Evolutionary conservation across 441 rosid species (phyloP).

Genomic region (Eutrema salsugineum): DNA sequence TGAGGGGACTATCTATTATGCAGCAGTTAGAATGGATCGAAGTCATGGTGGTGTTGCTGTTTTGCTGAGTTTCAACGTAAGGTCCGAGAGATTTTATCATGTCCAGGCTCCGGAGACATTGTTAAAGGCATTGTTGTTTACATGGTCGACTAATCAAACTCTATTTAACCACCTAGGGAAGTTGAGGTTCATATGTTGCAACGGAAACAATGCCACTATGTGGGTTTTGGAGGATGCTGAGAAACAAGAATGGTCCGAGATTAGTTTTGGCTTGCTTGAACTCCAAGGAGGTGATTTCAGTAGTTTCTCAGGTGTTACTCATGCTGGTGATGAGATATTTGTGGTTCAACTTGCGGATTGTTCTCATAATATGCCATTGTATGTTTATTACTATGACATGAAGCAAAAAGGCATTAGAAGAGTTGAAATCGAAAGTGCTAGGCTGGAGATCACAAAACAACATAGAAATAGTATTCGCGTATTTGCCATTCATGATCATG

Average conservation of each 20-base stretch:
- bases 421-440: neutral
- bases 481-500: neutral
- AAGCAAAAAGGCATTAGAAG: neutral
- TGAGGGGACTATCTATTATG: too few relatives aligned
- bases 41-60: too few relatives aligned
- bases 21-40: too few relatives aligned
- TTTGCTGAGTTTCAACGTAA: too few relatives aligned
- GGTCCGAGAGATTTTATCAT: too few relatives aligned
- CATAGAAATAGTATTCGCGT: accelerated
- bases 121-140: too few relatives aligned
- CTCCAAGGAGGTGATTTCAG: neutral
- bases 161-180: neutral
- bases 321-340: neutral
- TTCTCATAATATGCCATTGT: accelerated
- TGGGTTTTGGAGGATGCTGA: neutral
- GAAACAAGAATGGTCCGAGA: neutral
- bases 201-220: neutral
- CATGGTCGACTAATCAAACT: too few relatives aligned
- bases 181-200: neutral
- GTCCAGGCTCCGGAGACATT: too few relatives aligned
- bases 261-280: neutral
- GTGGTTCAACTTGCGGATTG: neutral
- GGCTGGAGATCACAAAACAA: neutral
- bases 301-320: neutral
- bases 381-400: neutral